Evolutionary conservation across 352 stramenopile genomes (phyloP).

Genomic region (Pythium brassicae): DNA sequence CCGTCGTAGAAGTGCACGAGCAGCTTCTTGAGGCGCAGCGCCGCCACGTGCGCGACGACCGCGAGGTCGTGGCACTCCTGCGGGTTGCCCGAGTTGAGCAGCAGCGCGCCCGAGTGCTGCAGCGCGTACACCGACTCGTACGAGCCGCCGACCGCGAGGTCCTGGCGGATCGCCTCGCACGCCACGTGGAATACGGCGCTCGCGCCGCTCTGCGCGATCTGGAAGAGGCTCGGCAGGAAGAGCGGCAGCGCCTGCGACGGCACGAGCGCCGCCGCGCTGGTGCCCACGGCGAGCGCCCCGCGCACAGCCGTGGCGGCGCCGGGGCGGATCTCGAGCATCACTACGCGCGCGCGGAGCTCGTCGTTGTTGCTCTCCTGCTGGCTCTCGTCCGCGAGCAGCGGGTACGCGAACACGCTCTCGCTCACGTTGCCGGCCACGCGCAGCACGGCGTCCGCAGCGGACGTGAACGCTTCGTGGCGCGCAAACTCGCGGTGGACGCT

Average conservation of each 20-base stretch:
- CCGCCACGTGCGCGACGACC: constrained; percentile 69
- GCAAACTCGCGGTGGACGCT: constrained; percentile 29
- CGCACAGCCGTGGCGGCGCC: constrained; percentile 54
- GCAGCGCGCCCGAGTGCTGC: constrained; percentile 63
- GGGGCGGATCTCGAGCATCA: constrained; percentile 53
- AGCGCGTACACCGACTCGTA: constrained; percentile 65
- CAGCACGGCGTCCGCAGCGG: constrained; percentile 47
- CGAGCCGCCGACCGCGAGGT: constrained; percentile 52
- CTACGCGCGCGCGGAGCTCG: constrained; percentile 41
- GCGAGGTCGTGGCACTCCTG: constrained; percentile 81
- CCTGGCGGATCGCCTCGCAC: constrained; percentile 46
- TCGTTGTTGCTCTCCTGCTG: constrained; percentile 12
- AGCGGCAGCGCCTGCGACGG: constrained; percentile 72
- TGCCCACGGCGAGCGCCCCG: constrained; percentile 51
- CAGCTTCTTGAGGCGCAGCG: constrained; percentile 50
- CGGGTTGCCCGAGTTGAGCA: constrained; percentile 62
- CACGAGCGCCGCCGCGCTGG: constrained; percentile 42
- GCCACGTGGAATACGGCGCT: constrained; percentile 60
- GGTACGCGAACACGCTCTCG: constrained; percentile 65
- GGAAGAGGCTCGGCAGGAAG: constrained; percentile 70
- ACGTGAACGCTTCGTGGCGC: constrained; percentile 47
- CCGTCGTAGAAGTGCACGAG: constrained; percentile 83
- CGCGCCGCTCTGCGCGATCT: constrained; percentile 35
- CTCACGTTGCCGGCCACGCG: constrained; percentile 51
- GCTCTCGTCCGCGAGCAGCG: constrained; percentile 28